These are phyloP conservation scores for Zasmidium cellare DNA, from an alignment of 2,329 filamentous ascomycete species.

Conservation along the genomic window DNA sequence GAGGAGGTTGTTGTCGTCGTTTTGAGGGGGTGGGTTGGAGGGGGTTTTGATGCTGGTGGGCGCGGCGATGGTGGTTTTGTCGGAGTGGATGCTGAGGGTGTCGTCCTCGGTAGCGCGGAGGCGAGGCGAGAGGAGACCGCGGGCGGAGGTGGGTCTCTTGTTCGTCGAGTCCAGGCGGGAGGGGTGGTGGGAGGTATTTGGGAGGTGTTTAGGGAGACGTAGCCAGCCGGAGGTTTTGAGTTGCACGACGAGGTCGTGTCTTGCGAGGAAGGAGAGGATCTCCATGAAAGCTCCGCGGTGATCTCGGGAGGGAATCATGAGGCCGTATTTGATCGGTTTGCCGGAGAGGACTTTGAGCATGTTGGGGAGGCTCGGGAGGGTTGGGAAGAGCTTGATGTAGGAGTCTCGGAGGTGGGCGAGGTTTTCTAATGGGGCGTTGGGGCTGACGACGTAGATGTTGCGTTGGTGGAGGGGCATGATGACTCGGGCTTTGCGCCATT, in stretches of 20 bases:
- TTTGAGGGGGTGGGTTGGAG: too few relatives aligned
- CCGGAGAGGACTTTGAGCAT: constrained; percentile 83
- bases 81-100: constrained; percentile 26
- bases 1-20: constrained; percentile 8
- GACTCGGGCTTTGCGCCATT: constrained; percentile 89
- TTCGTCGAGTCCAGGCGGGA: constrained; percentile 4
- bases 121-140: constrained; percentile 28
- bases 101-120: constrained; percentile 28
- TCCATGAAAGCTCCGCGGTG: constrained; percentile 85
- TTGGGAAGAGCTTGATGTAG: constrained; percentile 78
- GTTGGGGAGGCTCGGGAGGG: constrained; percentile 77
- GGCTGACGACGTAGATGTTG: constrained; percentile 88
- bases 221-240: constrained; percentile 90
- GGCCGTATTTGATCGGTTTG: constrained; percentile 77
- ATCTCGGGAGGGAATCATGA: constrained; percentile 80
- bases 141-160: constrained; percentile 9
- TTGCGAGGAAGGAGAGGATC: constrained; percentile 90
- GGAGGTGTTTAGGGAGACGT: constrained; percentile 64
- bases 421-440: constrained; percentile 76
- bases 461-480: constrained; percentile 87
- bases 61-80: constrained; percentile 24
- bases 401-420: constrained; percentile 68
- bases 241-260: constrained; percentile 91
- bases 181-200: neutral
- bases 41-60: constrained; percentile 2